Percentiles rank a stretch among this genome's conserved stretches.
phyloP scores from a whole-genome alignment of 2,329 filamentous ascomycete genomes.

The Drechslerella stenobrocha region DNA sequence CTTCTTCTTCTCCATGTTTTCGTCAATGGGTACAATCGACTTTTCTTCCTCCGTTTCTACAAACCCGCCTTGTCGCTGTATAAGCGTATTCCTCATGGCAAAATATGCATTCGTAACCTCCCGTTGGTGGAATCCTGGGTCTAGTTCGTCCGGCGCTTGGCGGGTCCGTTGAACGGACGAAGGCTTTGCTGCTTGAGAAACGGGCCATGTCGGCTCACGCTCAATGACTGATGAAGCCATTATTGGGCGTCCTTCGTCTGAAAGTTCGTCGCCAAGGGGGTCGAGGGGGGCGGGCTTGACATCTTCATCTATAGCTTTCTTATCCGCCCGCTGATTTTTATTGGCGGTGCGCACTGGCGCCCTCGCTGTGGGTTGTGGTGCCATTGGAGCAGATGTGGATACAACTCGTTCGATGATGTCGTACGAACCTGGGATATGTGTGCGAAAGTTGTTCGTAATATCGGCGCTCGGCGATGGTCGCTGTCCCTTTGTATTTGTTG shows the following conservation, averaged over 20 bases:
- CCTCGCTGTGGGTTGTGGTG: conserved; percentile 13
- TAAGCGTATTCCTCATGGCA: conserved; percentile 76
- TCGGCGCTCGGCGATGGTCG: not conserved
- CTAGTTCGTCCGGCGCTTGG: conserved; percentile 67
- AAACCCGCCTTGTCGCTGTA: conserved; percentile 82
- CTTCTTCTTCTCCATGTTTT: conserved; percentile 67
- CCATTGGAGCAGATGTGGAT: conserved; percentile 5
- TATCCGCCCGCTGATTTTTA: too few relatives aligned
- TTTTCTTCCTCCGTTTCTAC: conserved; percentile 69
- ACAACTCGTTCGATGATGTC: conserved; percentile 31
- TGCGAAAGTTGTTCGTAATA: not conserved
- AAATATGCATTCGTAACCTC: conserved; percentile 84
- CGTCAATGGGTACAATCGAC: conserved; percentile 68
- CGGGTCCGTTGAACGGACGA: conserved; percentile 60
- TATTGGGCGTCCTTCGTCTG: conserved; percentile 46
- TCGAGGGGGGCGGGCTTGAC: conserved; percentile 10
- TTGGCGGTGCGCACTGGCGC: conserved; percentile 26
- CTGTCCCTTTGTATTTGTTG: conserved; percentile 1
- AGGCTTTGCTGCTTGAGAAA: not conserved
- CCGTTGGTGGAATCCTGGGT: conserved; percentile 71
- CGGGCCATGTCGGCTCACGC: conserved; percentile 33
- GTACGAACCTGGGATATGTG: conserved; percentile 23
- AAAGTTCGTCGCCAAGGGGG: conserved; percentile 28
- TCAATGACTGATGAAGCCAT: conserved; percentile 43
- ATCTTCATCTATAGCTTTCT: too few relatives aligned